These are phyloP conservation scores for Sarocladium brachiariae DNA, from an alignment of 2,329 filamentous ascomycete genomes.

Conservation along the genomic window DNA sequence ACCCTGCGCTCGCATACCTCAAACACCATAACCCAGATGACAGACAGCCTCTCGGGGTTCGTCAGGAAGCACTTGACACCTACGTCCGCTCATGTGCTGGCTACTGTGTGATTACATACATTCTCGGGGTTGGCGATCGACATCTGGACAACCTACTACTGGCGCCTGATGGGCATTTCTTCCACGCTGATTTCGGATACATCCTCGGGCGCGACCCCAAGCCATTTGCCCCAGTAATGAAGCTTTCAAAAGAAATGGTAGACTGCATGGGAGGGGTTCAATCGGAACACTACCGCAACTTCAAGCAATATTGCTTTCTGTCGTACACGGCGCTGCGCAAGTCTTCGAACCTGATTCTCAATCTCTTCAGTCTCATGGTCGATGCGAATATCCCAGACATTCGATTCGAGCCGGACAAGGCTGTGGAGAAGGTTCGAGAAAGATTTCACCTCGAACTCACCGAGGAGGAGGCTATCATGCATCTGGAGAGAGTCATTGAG, in stretches of 20 bases:
- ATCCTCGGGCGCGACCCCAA: constrained; percentile 96
- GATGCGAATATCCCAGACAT: constrained; percentile 97
- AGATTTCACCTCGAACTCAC: constrained; percentile 85
- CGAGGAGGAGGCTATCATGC: constrained; percentile 84
- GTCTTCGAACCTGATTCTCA: constrained; percentile 83
- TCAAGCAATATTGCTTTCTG: constrained; percentile 94
- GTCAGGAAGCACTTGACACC: constrained; percentile 88
- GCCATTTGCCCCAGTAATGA: constrained; percentile 94
- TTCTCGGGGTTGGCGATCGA: constrained; percentile 90
- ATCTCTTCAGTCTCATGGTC: constrained; percentile 93
- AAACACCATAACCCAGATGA: constrained; percentile 85
- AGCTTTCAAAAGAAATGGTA: constrained; percentile 95
- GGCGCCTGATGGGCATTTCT: constrained; percentile 86
- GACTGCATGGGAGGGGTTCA: constrained; percentile 90
- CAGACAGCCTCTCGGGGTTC: constrained; percentile 72
- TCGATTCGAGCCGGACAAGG: constrained; percentile 84
- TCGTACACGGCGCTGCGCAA: constrained; percentile 89
- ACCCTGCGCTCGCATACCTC: constrained; percentile 73
- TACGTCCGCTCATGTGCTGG: constrained; percentile 95
- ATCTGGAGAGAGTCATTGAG: constrained; percentile 84
- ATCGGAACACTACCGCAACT: constrained; percentile 76
- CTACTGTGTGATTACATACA: constrained; percentile 98
- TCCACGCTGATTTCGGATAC: constrained; percentile 97
- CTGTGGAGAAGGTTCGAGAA: constrained; percentile 90
- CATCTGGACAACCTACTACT: constrained; percentile 94